phyloP scores from a whole-genome alignment of 305 asterid genomes.

The Euphrasia arctica region DNA sequence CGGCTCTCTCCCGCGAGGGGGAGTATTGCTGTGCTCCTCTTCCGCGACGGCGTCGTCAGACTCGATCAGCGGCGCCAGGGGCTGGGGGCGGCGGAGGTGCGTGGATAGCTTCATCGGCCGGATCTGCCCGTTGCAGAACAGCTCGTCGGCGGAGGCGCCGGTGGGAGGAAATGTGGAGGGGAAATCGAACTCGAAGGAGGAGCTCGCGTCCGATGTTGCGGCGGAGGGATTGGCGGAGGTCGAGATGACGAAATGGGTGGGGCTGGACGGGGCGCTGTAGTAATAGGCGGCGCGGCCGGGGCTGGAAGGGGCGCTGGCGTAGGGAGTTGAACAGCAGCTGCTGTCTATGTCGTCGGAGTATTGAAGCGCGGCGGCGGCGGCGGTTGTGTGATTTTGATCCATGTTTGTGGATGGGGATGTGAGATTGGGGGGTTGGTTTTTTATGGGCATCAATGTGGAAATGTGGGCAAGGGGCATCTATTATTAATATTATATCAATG shows the following conservation, averaged over 20 bases:
- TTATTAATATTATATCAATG: no score
- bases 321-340: slow-evolving; percentile 75
- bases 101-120: slow-evolving; percentile 2
- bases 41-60: background rate
- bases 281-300: slow-evolving; percentile 6
- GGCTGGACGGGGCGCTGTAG: slow-evolving; percentile 3
- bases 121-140: slow-evolving; percentile 9
- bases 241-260: background rate
- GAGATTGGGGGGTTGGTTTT: background rate
- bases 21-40: background rate
- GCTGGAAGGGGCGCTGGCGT: slow-evolving; percentile 29
- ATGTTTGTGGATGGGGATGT: background rate
- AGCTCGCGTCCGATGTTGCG: no score
- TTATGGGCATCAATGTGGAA: background rate
- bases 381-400: background rate
- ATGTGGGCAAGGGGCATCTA: no score
- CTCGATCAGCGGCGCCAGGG: background rate
- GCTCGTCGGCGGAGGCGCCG: slow-evolving; percentile 8
- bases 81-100: slow-evolving; percentile 3
- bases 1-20: background rate
- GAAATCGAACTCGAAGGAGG: slow-evolving; percentile 1
- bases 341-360: slow-evolving; percentile 46
- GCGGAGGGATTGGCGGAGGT: background rate
- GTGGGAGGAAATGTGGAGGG: background rate
- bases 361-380: background rate